phyloP scores from a whole-genome alignment of 805 yeast species.

The Lachancea nothofagi region DNA sequence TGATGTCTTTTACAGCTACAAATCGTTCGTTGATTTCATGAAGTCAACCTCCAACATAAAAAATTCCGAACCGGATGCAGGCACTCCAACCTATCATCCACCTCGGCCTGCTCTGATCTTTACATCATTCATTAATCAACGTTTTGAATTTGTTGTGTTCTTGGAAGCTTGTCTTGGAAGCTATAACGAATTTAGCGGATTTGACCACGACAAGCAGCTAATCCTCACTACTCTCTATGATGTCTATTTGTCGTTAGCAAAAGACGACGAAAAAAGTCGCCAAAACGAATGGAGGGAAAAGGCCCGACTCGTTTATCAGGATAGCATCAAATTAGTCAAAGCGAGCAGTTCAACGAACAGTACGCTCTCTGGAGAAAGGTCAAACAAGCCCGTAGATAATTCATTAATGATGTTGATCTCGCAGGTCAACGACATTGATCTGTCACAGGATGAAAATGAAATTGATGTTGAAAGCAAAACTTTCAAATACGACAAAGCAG shows the following conservation, averaged over 20 bases:
- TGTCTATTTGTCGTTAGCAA: constrained; percentile 62
- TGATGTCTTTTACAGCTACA: constrained; percentile 46
- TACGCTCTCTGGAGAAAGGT: constrained; percentile 5
- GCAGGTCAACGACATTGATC: constrained; percentile 36
- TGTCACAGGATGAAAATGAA: constrained; percentile 44
- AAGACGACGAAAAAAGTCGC: constrained; percentile 33
- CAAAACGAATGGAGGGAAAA: constrained; percentile 56
- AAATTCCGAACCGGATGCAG: constrained; percentile 6
- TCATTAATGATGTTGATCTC: constrained; percentile 35
- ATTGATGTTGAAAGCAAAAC: constrained; percentile 31
- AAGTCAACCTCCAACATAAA: constrained; percentile 27
- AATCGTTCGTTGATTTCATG: constrained; percentile 54
- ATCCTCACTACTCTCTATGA: constrained; percentile 76
- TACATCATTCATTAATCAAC: constrained; percentile 78
- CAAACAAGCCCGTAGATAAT: constrained; percentile 20
- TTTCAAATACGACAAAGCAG: constrained; percentile 38
- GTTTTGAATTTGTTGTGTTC: constrained; percentile 84
- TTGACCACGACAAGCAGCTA: constrained; percentile 59
- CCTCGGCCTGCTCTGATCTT: constrained; percentile 86
- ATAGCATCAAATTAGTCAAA: constrained; percentile 47
- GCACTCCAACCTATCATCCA: constrained; percentile 75
- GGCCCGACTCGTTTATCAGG: constrained; percentile 49
- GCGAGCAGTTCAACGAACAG: constrained; percentile 31
- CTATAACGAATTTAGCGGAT: constrained; percentile 70
- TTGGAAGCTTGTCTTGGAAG: constrained; percentile 84